A percentile compares a stretch with the other conserved stretches of the same genome.
Evolutionary conservation across 148 eudicot species (phyloP).

Genomic region (Fallopia convolvulus): DNA sequence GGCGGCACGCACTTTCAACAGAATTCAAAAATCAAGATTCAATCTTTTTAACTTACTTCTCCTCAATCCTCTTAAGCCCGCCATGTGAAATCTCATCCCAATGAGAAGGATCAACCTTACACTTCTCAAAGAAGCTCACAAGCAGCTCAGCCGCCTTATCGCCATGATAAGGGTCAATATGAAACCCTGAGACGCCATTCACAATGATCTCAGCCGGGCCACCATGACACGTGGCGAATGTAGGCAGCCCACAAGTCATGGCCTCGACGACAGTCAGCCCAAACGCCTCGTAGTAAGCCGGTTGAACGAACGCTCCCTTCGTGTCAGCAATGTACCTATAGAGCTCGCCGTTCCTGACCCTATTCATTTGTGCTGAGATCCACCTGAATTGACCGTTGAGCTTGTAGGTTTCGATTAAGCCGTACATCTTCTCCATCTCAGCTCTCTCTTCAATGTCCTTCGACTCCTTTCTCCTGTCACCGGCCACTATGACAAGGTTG

Average conservation of each 20-base stretch:
- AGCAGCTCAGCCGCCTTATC: conserved; percentile 79
- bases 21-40: background rate
- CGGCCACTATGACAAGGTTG: conserved; percentile 93
- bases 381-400: conserved; percentile 87
- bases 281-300: conserved; percentile 91
- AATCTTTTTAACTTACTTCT: conserved; percentile 33
- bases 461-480: conserved; percentile 91
- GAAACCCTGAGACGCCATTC: conserved; percentile 84
- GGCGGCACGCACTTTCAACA: too few relatives aligned
- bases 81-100: conserved; percentile 86
- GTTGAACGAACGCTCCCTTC: conserved; percentile 82
- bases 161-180: conserved; percentile 97
- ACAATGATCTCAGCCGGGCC: conserved; percentile 96
- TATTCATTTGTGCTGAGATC: conserved; percentile 97
- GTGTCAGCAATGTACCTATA: conserved; percentile 92
- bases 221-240: conserved; percentile 86
- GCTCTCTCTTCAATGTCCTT: conserved; percentile 91
- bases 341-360: conserved; percentile 92
- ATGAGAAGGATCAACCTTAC: conserved; percentile 57
- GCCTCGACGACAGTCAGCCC: conserved; percentile 95
- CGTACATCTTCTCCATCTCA: conserved; percentile 91
- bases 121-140: conserved; percentile 65
- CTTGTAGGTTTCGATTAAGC: conserved; percentile 64
- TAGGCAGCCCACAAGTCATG: conserved; percentile 96
- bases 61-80: conserved; percentile 78